Conservation (phyloP, 2,329 filamentous ascomycete species). For the Verticillium isaacii region DNA sequence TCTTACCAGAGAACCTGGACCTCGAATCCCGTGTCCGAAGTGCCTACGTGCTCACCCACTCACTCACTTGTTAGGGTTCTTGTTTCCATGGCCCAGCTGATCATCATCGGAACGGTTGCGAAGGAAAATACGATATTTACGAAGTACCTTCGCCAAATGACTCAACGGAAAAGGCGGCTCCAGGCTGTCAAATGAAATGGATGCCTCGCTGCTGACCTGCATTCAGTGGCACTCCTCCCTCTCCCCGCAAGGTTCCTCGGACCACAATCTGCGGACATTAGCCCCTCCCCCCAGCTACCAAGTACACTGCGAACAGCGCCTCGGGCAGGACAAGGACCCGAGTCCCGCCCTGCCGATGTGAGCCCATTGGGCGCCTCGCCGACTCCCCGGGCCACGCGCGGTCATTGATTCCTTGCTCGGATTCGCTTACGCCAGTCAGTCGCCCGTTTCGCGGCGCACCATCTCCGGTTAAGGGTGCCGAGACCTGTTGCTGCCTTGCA, state of each 20-base stretch:
- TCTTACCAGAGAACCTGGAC: background rate
- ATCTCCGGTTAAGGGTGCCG: background rate
- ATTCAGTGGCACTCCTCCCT: background rate
- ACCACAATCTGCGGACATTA: background rate
- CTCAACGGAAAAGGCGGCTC: background rate
- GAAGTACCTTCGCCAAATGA: background rate
- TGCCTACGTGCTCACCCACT: too few species aligned
- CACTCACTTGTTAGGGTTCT: too few species aligned
- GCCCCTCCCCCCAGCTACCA: background rate
- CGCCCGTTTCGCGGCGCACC: background rate
- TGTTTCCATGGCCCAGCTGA: too few species aligned
- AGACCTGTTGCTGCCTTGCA: background rate
- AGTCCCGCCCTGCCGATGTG: background rate
- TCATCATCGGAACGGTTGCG: background rate
- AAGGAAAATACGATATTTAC: background rate
- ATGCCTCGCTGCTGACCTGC: background rate
- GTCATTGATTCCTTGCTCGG: background rate
- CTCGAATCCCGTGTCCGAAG: too few species aligned
- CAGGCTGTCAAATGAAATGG: background rate
- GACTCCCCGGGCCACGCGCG: background rate
- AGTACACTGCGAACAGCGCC: background rate
- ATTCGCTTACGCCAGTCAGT: background rate
- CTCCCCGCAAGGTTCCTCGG: background rate
- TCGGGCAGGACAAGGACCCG: background rate
- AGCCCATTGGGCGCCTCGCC: background rate